Base-by-base conservation (phyloP, 345 rosid genomes). In the Hevea brasiliensis region DNA sequence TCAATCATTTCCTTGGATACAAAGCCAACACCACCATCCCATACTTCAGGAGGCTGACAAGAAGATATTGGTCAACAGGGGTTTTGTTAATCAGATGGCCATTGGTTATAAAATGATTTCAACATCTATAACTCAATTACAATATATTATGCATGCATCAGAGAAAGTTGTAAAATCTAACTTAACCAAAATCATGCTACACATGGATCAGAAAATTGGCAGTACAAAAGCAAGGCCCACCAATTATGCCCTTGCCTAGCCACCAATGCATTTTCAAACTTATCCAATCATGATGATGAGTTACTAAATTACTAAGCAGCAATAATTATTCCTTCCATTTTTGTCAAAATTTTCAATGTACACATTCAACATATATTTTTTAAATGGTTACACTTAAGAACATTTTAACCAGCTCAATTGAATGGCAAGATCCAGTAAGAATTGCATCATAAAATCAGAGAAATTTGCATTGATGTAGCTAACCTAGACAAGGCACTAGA, bases 1-100 rank as follows among this genome's bases (percentile, higher is more conserved):
- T 87, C 86, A 78, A 93, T 91, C 89, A 95, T 95, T 79, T 95
- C 99, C 89, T 89, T 90, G 0, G 98, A 78, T 64, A 91, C 93
- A 75, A 87, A 93, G 79, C 97, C 99, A 66, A 87, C 89, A 70
- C 99, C 98, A 5, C 91, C 96, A 74, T 91, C 81, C 99, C 99
- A 95, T 18, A 35, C 81, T 76, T 91, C 95, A 26, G 97, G 97
- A 76, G 99, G 12, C 62, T 32, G 37, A 32, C 67, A 67, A 73
- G 55, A 59, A 48, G 68, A 27, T 2, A 64, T 54, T 3, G 37
- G 23, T 47, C 18, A 56, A 45, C 1, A 32, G 50, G 23, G 8
- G 35, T 50, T 69, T 72, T 47, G 8, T 41, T 20, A 65, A 60
- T 71, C 67, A 60, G 32, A 60, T 50, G 35, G 41, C 24, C 41